Evolutionary conservation across 2,329 filamentous ascomycete species (phyloP).

Genomic region (Monosporascus sp.): DNA sequence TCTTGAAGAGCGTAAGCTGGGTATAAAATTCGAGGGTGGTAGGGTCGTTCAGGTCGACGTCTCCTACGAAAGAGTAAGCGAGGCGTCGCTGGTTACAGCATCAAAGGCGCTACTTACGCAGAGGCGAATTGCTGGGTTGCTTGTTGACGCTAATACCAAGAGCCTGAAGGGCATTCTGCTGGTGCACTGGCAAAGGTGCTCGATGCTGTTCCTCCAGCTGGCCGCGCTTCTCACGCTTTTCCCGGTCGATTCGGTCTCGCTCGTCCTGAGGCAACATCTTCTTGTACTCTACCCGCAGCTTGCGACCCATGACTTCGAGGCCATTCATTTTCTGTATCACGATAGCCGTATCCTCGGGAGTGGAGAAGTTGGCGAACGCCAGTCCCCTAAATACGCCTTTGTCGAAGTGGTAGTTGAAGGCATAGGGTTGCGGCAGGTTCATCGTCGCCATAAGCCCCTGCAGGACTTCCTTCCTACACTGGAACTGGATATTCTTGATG

Average conservation of each 20-base stretch:
- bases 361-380: conserved; percentile 97
- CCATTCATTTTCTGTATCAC: conserved; percentile 96
- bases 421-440: conserved; percentile 89
- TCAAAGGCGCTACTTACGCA: conserved; percentile 34
- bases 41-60: conserved; percentile 89
- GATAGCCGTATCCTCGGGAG: conserved; percentile 83
- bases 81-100: background rate
- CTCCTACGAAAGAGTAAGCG: conserved; percentile 34
- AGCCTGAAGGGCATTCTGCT: conserved; percentile 82
- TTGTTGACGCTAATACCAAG: conserved; percentile 62
- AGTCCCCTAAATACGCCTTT: conserved; percentile 94
- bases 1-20: conserved; percentile 83
- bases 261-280: conserved; percentile 97
- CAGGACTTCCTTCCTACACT: conserved; percentile 93
- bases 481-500: conserved; percentile 99
- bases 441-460: conserved; percentile 92
- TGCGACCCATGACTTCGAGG: conserved; percentile 89
- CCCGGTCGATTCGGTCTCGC: conserved; percentile 90
- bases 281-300: conserved; percentile 96
- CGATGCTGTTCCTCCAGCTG: conserved; percentile 97
- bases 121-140: conserved; percentile 47
- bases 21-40: conserved; percentile 84
- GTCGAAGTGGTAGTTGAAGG: conserved; percentile 99
- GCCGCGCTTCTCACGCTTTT: conserved; percentile 92
- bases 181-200: conserved; percentile 64